Evolutionary conservation across 2,329 filamentous ascomycete species (phyloP).

Genomic region (Xylaria sp.): DNA sequence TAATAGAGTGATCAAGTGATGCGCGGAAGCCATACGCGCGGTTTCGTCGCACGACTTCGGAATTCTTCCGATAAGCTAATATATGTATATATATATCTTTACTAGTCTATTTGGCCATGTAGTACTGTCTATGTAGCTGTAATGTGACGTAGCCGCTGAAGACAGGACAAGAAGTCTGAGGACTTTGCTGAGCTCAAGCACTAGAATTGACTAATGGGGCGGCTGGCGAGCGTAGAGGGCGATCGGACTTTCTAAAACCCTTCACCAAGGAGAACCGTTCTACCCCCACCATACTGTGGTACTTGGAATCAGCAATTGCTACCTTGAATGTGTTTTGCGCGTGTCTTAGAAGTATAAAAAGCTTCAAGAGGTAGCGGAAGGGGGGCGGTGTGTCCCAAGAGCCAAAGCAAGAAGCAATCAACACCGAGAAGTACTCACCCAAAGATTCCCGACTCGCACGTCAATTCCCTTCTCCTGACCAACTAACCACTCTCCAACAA

Average conservation of each 20-base stretch:
- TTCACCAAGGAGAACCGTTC: slow-evolving; percentile 72
- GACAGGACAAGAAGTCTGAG: background rate
- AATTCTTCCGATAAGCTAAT: background rate
- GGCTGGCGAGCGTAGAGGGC: background rate
- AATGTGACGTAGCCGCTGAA: background rate
- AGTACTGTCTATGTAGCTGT: slow-evolving; percentile 13
- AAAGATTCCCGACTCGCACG: slow-evolving; percentile 77
- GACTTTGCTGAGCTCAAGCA: background rate
- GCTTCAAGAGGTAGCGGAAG: background rate
- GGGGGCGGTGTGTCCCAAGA: background rate
- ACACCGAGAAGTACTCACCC: slow-evolving; percentile 55
- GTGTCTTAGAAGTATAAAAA: background rate
- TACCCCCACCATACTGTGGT: slow-evolving; percentile 76
- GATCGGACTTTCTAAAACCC: slow-evolving; percentile 59
- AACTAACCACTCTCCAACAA: slow-evolving; percentile 82
- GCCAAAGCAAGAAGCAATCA: background rate
- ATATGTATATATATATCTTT: background rate
- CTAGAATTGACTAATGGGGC: background rate
- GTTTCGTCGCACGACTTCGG: background rate
- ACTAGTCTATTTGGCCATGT: background rate
- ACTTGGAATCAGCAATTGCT: slow-evolving; percentile 16
- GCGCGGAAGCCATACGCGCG: background rate
- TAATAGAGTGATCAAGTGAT: background rate
- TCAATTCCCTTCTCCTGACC: slow-evolving; percentile 86
- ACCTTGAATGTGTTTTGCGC: background rate